Evolutionary conservation across 768 basidiomycete genomes (phyloP), one percentile per base, ranked within the genome.

Genomic region (Lactarius deliciosus): DNA sequence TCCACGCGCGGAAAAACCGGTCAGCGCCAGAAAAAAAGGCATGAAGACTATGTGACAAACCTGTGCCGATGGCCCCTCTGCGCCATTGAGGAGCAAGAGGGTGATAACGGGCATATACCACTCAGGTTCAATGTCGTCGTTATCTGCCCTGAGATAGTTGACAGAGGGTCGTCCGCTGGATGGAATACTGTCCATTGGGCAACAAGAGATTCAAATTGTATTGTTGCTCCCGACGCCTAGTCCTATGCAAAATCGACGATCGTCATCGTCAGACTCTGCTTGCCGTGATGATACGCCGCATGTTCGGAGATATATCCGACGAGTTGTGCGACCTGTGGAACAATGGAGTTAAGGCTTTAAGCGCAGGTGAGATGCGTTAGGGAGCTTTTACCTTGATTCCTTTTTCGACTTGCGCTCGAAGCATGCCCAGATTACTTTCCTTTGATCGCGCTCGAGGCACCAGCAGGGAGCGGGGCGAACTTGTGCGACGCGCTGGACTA

Each of bases 51-150:
- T 15, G 66, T 22, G 15, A 50, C 55, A 3, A 63, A 90, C 92
- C 94, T 64, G 97, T 99, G 54, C 97, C 97, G 72, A 99, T 98
- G 79, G 96, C 97, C 70, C 98, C 96, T 11, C 92, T 88, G 28
- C 28, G 10, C 97, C 97, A 72, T 99, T 98, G 74, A 98, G 77
- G 60, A 99, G 82, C 0, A 98, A 83, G 76, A 96, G 81, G 0
- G 97, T 97, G 2, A 99, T 73, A 53, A 94, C 77, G n/a, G 97
- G 96, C 79, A 98, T 82, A 74, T 97, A 99, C 78, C 28, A 28
- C 28, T 28, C 28, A 28, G 97, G 97, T 76, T 99, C 96, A 69
- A 99, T 94, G 62, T 80, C 73, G 53, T 82, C 78, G 30, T 92
- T 91, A 63, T 99, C 96, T 63, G 98, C 97, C 73, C 85, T 88